phyloP scores from a whole-genome alignment of 192 early-diverging fungal species.

The Helicostylum pulchrum region DNA sequence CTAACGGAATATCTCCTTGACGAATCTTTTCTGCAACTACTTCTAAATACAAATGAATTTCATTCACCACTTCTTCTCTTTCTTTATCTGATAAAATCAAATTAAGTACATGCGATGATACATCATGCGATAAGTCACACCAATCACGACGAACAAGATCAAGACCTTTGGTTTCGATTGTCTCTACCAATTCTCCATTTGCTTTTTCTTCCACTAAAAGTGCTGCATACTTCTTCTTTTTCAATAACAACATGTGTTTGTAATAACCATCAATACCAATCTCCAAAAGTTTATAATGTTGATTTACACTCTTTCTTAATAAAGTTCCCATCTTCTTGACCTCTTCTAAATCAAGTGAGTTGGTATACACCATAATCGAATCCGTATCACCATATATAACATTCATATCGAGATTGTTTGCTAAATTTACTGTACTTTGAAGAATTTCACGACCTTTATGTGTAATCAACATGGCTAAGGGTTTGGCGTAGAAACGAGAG shows the following conservation, averaged over 20 bases:
- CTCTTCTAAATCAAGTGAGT: conserved; percentile 62
- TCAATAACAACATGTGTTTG: conserved; percentile 84
- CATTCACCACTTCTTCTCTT: conserved; percentile 68
- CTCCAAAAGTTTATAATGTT: conserved; percentile 90
- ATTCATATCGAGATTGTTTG: conserved; percentile 72
- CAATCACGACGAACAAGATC: conserved; percentile 97
- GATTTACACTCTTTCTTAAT: conserved; percentile 84
- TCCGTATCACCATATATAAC: conserved; percentile 99
- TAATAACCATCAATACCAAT: conserved; percentile 96
- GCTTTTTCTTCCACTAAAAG: conserved; percentile 61
- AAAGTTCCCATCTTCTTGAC: conserved; percentile 79
- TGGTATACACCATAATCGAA: conserved; percentile 97
- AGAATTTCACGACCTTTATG: conserved; percentile 93
- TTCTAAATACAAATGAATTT: conserved; percentile 74
- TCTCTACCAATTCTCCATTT: conserved; percentile 46
- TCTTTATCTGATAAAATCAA: conserved; percentile 53
- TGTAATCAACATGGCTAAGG: conserved; percentile 96
- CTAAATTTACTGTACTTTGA: conserved; percentile 88
- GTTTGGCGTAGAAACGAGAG: conserved; percentile 96
- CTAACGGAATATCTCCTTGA: conserved; percentile 62
- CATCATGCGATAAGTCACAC: conserved; percentile 92
- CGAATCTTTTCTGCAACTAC: conserved; percentile 71
- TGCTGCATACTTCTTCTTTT: conserved; percentile 99
- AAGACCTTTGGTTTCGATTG: conserved; percentile 87
- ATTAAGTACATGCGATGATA: conserved; percentile 68